Base-by-base conservation (phyloP, 441 rosid genomes). In the Adansonia rubrostipa region DNA sequence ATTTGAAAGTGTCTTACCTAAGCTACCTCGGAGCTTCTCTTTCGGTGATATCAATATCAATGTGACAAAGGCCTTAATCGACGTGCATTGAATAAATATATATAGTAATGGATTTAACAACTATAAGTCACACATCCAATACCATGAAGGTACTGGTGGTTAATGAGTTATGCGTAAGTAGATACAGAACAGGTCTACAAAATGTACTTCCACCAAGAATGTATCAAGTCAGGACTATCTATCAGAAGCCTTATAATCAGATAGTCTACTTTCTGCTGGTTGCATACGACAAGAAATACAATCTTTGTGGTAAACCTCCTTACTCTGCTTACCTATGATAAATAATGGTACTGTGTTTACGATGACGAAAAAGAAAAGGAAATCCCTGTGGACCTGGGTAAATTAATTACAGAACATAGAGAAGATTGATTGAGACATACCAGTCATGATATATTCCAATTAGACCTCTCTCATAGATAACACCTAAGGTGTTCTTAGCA, bases 381-480 rank as follows among this genome's bases (percentile, higher is more conserved):
- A 50, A 81, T 53, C 48, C 4, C 19, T 22, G 56, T 44, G 78
- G 17, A 19, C 73, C 74, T 53, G 47, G 63, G 51, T 48, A 24
- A 22, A 72, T 33, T 71, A 51, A 48, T 44, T 54, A 28, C 36
- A 19, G 60, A 60, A 17, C 10, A 60, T 56, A 51, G 54, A 19
- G 62, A 73, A 76, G 73, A 50, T 47, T 67, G 70, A 63, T 9
- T 24, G 74, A 74, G 62, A 78, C 92, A 20, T 85, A 93, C 99
- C 97, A 94, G 86, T 94, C 97, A 82, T 96, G 97, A 81, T 96
- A 96, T 74, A 92, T 96, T 66, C 98, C 98, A 24, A 94, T 83
- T 75, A 96, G 87, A 75, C 99, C 97, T 87, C 96, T 87, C 86
- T 96, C 97, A 17, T 92, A 94, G 70, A 96, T 85, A 82, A 92